Percentiles rank a stretch among this genome's conserved stretches.
These are phyloP conservation scores for Pachyrhizus erosus DNA, from an alignment of 306 rosid genomes.

Conservation along the genomic window DNA sequence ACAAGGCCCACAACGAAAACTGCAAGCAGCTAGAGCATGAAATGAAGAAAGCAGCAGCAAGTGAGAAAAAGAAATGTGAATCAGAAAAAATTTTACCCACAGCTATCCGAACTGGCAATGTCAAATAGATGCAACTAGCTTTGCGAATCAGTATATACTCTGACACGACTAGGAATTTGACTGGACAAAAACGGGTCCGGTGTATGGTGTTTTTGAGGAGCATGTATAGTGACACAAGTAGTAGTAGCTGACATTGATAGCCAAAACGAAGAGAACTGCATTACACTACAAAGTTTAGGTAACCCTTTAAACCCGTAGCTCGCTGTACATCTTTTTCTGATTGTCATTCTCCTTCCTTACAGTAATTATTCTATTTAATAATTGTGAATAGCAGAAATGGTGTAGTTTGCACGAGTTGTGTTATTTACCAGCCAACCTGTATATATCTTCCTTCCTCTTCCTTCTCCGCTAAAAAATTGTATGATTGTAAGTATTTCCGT, in stretches of 20 bases:
- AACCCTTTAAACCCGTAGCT: constrained; percentile 18
- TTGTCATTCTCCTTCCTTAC: constrained; percentile 20
- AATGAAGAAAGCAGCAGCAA: constrained; percentile 70
- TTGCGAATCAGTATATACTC: constrained; percentile 36
- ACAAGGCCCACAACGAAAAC: constrained; percentile 80
- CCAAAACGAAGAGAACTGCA: constrained; percentile 30
- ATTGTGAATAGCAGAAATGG: constrained; percentile 37
- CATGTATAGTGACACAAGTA: constrained; percentile 35
- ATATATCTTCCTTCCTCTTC: constrained; percentile 35
- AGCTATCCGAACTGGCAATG: constrained; percentile 60
- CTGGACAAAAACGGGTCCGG: constrained; percentile 33
- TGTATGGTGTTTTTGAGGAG: constrained; percentile 35
- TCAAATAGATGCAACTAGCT: constrained; percentile 44
- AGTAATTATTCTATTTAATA: constrained; percentile 22
- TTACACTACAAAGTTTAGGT: constrained; percentile 43
- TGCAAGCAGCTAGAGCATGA: constrained; percentile 76
- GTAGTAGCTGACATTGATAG: constrained; percentile 38
- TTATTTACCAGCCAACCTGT: constrained; percentile 49
- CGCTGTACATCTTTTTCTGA: constrained; percentile 6
- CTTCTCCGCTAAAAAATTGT: constrained; percentile 37
- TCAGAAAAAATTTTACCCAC: constrained; percentile 54
- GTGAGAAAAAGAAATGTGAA: constrained; percentile 61
- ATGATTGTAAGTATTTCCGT: constrained; percentile 36
- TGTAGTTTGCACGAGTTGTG: constrained; percentile 41
- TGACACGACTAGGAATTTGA: constrained; percentile 38